phyloP scores from a whole-genome alignment of 164 flowering plant genomes.

The Saururus chinensis region DNA sequence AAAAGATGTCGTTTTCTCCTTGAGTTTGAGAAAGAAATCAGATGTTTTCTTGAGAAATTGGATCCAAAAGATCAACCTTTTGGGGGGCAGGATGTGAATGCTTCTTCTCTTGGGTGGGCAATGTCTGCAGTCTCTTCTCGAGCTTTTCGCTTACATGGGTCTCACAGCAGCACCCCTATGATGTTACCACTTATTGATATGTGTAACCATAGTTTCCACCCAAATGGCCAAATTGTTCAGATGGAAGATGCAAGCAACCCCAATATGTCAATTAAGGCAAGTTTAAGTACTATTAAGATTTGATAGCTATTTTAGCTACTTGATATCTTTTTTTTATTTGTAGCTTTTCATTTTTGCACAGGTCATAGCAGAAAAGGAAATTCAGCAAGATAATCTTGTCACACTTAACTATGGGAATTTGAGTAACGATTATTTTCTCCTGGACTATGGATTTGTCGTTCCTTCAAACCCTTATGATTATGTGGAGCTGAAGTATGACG shows the following conservation, averaged over 20 bases:
- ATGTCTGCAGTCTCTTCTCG: constrained; percentile 94
- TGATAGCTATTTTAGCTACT: too few relatives aligned
- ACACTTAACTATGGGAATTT: constrained; percentile 75
- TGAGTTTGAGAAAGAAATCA: constrained; percentile 65
- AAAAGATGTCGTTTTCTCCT: constrained; percentile 92
- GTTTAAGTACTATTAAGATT: not conserved
- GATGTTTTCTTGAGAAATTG: constrained; percentile 31
- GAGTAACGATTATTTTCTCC: constrained; percentile 73
- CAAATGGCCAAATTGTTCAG: constrained; percentile 83
- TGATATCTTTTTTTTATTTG: constrained; percentile 2
- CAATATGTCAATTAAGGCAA: constrained; percentile 55
- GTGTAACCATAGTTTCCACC: constrained; percentile 90
- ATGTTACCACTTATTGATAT: constrained; percentile 42
- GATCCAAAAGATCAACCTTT: constrained; percentile 57
- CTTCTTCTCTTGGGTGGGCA: constrained; percentile 95
- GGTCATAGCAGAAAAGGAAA: constrained; percentile 69
- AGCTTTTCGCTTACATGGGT: constrained; percentile 80
- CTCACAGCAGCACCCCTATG: constrained; percentile 47
- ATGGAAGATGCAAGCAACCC: constrained; percentile 29
- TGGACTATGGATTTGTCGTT: constrained; percentile 86
- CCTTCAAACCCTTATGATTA: constrained; percentile 72
- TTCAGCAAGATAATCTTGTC: constrained; percentile 42
- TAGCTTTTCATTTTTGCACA: constrained; percentile 27
- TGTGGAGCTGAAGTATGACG: constrained; percentile 84
- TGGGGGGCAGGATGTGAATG: constrained; percentile 62